Conservation (phyloP, 1,139 yeast species). For the Diutina sp. region DNA sequence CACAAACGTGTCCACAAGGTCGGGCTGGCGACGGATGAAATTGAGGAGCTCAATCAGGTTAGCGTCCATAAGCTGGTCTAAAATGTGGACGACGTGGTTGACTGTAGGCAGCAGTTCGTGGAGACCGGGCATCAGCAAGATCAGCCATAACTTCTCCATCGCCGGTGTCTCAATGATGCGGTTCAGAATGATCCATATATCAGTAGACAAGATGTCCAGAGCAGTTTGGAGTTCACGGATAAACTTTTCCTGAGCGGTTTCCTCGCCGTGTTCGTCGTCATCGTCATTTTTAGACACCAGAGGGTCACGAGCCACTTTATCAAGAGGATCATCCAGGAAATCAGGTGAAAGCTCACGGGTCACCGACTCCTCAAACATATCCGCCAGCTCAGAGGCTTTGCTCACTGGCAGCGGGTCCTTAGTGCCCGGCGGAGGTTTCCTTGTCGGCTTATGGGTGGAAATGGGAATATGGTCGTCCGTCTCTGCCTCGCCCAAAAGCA, state of each 20-base stretch:
- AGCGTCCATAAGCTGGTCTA: slow-evolving; percentile 35
- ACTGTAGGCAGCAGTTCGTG: slow-evolving; percentile 28
- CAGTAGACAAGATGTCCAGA: slow-evolving; percentile 29
- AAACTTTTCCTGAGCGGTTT: slow-evolving; percentile 21
- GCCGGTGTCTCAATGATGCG: slow-evolving; percentile 30
- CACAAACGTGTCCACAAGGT: slow-evolving; percentile 41
- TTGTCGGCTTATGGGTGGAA: background rate
- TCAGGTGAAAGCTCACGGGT: background rate
- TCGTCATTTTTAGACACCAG: background rate
- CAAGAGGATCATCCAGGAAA: background rate
- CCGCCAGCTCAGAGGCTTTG: background rate
- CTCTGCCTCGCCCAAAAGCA: background rate
- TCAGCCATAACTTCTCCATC: slow-evolving; percentile 31
- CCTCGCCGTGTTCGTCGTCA: slow-evolving; percentile 6
- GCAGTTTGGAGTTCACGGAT: slow-evolving; percentile 30
- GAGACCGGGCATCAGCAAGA: slow-evolving; percentile 22
- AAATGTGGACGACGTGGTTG: slow-evolving; percentile 26
- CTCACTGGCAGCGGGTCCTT: background rate
- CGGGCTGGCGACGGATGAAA: slow-evolving; percentile 37
- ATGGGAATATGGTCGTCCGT: background rate
- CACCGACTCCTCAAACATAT: background rate
- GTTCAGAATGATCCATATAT: slow-evolving; percentile 32
- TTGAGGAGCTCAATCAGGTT: slow-evolving; percentile 37
- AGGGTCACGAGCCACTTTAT: background rate
- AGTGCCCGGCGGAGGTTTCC: background rate